These are phyloP conservation scores for Alternaria burnsii DNA, from an alignment of 2,329 filamentous ascomycete genomes.

Conservation along the genomic window DNA sequence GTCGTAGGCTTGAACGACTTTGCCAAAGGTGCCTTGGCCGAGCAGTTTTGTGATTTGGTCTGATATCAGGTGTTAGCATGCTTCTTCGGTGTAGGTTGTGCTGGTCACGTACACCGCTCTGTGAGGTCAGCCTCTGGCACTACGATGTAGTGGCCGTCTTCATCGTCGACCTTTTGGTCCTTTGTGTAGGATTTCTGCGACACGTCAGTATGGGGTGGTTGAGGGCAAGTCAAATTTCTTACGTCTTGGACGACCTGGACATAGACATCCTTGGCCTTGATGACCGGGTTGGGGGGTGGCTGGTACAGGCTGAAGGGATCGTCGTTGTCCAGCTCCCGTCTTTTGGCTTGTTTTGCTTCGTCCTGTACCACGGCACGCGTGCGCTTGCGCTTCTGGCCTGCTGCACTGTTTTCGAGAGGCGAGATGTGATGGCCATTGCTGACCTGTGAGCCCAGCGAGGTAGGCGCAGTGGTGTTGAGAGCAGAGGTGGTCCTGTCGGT, in stretches of 20 bases:
- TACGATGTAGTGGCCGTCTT: slow-evolving; percentile 97
- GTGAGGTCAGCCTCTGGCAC: slow-evolving; percentile 86
- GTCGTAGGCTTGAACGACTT: slow-evolving; percentile 93
- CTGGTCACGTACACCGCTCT: slow-evolving; percentile 76
- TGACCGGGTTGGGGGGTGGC: slow-evolving; percentile 85
- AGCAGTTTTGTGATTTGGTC: slow-evolving; percentile 89
- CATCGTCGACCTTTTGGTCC: slow-evolving; percentile 85
- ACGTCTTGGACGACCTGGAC: slow-evolving; percentile 69
- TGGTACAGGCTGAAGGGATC: slow-evolving; percentile 82
- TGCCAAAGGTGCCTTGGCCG: slow-evolving; percentile 97
- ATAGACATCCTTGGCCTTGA: slow-evolving; percentile 77
- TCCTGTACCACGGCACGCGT: slow-evolving; percentile 83
- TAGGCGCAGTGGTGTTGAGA: slow-evolving; percentile 86
- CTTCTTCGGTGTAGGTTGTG: not conserved
- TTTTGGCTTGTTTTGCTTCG: slow-evolving; percentile 71
- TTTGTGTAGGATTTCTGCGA: slow-evolving; percentile 57
- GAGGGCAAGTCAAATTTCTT: slow-evolving; percentile 37
- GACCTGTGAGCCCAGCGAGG: slow-evolving; percentile 77
- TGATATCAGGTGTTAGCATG: slow-evolving; percentile 51
- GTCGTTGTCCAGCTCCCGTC: slow-evolving; percentile 74
- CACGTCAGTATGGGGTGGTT: slow-evolving; percentile 23
- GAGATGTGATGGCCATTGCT: slow-evolving; percentile 69
- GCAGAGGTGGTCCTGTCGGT: slow-evolving; percentile 84
- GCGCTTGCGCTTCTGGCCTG: slow-evolving; percentile 91
- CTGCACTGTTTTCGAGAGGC: slow-evolving; percentile 65